A percentile compares a stretch with the other conserved stretches of the same genome.
These are phyloP conservation scores for Strigomonas culicis DNA, from an alignment of 208 protist genomes.

Conservation along the genomic window DNA sequence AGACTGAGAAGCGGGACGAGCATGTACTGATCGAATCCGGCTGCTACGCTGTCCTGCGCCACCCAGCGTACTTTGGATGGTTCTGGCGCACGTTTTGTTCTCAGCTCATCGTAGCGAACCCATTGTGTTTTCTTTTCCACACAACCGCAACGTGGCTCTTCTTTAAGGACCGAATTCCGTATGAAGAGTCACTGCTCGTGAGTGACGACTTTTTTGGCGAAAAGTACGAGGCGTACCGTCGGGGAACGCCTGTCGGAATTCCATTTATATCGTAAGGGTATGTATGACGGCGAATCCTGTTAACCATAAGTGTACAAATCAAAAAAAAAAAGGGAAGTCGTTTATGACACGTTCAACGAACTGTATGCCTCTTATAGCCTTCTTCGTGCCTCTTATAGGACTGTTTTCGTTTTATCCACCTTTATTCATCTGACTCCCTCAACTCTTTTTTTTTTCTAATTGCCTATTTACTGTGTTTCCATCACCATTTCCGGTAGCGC, in stretches of 20 bases:
- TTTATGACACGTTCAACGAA: too few relatives aligned
- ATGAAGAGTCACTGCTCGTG: conserved; percentile 83
- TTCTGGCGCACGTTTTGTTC: conserved; percentile 91
- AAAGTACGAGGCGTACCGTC: conserved; percentile 79
- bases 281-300: background rate
- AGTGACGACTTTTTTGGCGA: conserved; percentile 87
- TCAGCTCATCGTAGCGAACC: conserved; percentile 94
- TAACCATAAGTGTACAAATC: too few relatives aligned
- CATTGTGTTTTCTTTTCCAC: conserved; percentile 78
- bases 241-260: conserved; percentile 74
- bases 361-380: background rate
- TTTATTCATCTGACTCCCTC: conserved; percentile 1
- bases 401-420: background rate
- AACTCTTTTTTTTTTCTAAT: background rate
- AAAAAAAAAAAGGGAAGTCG: too few relatives aligned
- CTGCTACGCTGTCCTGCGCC: conserved; percentile 88
- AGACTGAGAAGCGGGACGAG: conserved; percentile 37
- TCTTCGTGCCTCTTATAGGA: background rate
- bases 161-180: conserved; percentile 87
- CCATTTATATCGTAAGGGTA: conserved; percentile 67
- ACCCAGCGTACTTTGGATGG: conserved; percentile 96
- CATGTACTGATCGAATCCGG: conserved; percentile 91
- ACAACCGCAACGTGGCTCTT: conserved; percentile 86
- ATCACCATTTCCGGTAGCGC: too few relatives aligned
- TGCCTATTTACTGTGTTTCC: background rate